A percentile compares a stretch with the other conserved stretches of the same genome.
phyloP scores from a whole-genome alignment of 2,329 filamentous ascomycete genomes.

The Macrophomina tecta region DNA sequence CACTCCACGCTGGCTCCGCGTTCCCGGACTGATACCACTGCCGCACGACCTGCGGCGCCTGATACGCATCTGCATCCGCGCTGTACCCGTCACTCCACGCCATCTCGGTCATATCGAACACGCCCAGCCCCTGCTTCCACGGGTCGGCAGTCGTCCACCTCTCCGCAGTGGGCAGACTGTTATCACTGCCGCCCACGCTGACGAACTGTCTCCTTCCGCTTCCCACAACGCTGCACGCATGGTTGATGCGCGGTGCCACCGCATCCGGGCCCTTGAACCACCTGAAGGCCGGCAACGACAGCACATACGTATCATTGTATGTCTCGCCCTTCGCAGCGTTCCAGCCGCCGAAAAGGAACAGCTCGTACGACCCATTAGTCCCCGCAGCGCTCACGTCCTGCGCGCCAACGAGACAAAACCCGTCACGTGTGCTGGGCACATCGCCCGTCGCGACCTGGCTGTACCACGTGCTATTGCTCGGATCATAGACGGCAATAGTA shows the following conservation, averaged over 20 bases:
- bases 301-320: background rate
- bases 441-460: constrained; percentile 16
- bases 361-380: background rate
- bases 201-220: background rate
- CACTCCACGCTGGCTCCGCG: constrained; percentile 3
- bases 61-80: constrained; percentile 15
- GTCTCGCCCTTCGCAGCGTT: too few species aligned
- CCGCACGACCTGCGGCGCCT: constrained; percentile 11
- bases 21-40: background rate
- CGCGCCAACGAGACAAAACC: constrained; percentile 8
- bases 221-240: background rate
- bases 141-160: constrained; percentile 3
- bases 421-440: background rate
- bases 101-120: constrained; percentile 17
- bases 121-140: constrained; percentile 19
- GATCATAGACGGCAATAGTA: constrained; percentile 18
- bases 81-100: constrained; percentile 8
- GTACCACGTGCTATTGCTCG: background rate
- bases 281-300: constrained; percentile 9
- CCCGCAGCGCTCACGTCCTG: background rate
- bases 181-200: background rate
- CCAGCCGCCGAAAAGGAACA: background rate
- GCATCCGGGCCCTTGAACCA: constrained; percentile 17
- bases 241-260: background rate
- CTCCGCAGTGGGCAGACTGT: background rate